Percentiles rank a stretch among this genome's conserved stretches.
Conservation (phyloP, 2,329 filamentous ascomycete species). For the Trichophyton schoenleinii region DNA sequence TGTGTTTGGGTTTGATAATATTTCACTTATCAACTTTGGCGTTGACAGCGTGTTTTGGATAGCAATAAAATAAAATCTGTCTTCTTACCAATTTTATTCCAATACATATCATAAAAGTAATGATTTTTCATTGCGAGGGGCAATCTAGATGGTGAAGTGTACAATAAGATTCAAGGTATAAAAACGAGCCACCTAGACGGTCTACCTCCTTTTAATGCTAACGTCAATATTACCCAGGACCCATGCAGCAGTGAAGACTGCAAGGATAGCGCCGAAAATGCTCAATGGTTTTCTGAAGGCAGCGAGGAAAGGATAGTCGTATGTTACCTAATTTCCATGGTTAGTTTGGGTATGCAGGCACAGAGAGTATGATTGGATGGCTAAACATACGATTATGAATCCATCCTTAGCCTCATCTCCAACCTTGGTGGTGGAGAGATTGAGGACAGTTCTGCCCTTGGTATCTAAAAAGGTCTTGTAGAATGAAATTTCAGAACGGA, state of each 20-base stretch:
- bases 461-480: slow-evolving; percentile 92
- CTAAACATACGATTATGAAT: slow-evolving; percentile 51
- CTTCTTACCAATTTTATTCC: no score
- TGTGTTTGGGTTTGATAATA: not conserved
- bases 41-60: not conserved
- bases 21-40: no score
- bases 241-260: slow-evolving; percentile 65
- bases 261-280: slow-evolving; percentile 59
- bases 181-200: not conserved
- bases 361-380: no score
- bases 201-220: slow-evolving; percentile 55
- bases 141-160: not conserved
- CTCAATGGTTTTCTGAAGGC: slow-evolving; percentile 76
- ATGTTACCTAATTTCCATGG: slow-evolving; percentile 46
- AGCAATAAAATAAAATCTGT: not conserved
- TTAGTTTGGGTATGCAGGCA: not conserved
- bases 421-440: slow-evolving; percentile 69
- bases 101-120: not conserved
- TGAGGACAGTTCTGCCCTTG: slow-evolving; percentile 68
- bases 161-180: not conserved
- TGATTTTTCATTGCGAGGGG: not conserved
- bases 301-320: slow-evolving; percentile 66
- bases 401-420: slow-evolving; percentile 82
- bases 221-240: slow-evolving; percentile 65
- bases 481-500: slow-evolving; percentile 47